Conservation (phyloP, 257 asterid genomes). For the Solanum chmielewskii region DNA sequence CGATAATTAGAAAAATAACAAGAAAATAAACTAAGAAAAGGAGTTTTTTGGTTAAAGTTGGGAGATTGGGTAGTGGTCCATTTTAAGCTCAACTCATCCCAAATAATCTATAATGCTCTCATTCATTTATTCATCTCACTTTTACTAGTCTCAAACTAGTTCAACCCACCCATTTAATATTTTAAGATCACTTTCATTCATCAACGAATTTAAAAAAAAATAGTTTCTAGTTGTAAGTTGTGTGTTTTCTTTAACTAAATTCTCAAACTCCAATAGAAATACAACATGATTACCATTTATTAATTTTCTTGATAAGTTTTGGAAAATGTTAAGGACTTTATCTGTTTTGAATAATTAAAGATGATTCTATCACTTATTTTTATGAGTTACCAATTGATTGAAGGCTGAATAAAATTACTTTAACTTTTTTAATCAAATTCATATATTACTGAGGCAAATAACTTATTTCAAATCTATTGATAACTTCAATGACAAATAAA, state of each 20-base stretch:
- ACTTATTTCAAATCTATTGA: neutral
- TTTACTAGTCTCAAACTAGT: neutral
- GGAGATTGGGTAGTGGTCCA: neutral
- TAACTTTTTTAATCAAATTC: neutral
- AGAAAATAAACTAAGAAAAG: neutral
- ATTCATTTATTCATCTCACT: neutral
- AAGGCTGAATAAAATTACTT: neutral
- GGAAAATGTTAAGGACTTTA: no score
- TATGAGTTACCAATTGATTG: neutral
- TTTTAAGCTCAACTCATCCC: neutral
- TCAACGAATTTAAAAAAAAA: no score
- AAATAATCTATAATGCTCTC: neutral
- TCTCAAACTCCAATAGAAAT: neutral
- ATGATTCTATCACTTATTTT: neutral
- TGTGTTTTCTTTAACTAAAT: neutral
- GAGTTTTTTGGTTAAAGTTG: neutral
- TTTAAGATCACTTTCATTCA: neutral
- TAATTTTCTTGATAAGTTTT: neutral
- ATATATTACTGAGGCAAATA: neutral
- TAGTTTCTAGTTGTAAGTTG: neutral
- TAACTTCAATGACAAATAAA: neutral
- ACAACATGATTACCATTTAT: neutral
- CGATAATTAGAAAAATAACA: neutral
- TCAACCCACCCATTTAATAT: neutral
- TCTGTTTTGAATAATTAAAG: neutral